These are phyloP conservation scores for Paspalum notatum DNA, from an alignment of 176 grass and related monocot species.

Conservation along the genomic window DNA sequence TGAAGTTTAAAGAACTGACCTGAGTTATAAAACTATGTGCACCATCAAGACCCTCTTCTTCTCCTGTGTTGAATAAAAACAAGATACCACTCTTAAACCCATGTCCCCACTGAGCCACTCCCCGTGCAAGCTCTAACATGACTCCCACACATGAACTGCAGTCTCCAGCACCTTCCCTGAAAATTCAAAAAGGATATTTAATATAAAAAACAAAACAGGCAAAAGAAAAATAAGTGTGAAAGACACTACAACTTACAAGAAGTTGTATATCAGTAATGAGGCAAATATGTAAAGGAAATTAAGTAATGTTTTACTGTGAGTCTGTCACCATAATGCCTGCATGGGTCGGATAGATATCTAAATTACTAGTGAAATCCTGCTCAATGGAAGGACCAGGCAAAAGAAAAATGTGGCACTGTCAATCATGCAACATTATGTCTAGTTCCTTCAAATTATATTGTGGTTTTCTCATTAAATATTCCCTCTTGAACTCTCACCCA, in stretches of 20 bases:
- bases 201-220: background rate
- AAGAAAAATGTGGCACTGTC: background rate
- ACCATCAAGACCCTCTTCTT: constrained; percentile 97
- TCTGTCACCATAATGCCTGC: background rate
- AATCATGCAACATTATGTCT: constrained; percentile 5
- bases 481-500: constrained; percentile 8
- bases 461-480: constrained; percentile 12
- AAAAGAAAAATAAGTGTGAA: background rate
- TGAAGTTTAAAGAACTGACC: constrained; percentile 51
- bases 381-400: constrained; percentile 21
- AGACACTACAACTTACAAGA: constrained; percentile 3
- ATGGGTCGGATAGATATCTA: constrained; percentile 22
- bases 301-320: background rate
- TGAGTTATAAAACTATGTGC: constrained; percentile 99
- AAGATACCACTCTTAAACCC: constrained; percentile 82
- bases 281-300: background rate
- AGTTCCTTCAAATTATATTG: constrained; percentile 16
- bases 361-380: constrained; percentile 7
- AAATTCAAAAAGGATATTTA: constrained; percentile 30
- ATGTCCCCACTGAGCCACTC: constrained; percentile 90
- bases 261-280: background rate
- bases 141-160: constrained; percentile 96
- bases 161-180: constrained; percentile 92
- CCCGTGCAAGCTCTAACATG: constrained; percentile 96
- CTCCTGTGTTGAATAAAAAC: constrained; percentile 97